Evolutionary conservation across 1,139 yeast genomes (phyloP), one percentile per base, ranked within the genome.

Genomic region (Pichia sp.): DNA sequence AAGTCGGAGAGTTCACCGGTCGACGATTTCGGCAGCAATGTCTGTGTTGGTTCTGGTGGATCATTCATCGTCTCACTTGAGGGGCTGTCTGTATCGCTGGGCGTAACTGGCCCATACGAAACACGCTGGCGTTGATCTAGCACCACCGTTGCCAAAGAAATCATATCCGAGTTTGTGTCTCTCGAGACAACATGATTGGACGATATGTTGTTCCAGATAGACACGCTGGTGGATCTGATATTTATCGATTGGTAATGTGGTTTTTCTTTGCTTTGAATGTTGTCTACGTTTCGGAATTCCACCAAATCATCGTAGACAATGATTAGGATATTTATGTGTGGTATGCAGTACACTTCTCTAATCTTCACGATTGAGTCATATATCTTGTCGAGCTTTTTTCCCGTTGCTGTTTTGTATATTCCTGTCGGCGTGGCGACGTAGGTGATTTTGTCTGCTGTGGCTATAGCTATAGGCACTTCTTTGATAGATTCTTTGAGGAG

Each of bases 61-160:
- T 42, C 13, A 15, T 5, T 47, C 38, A 15, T 49, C 8, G 40
- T 11, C 4, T 2, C 2, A 15, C 16, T 36, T 4, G 40, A 36
- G n/a, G 10, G 40, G 4, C 4, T 36, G 8, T 38, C 41, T 13
- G 15, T 38, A 16, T n/a, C 23, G 32, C 16, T 54, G 5, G 50
- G 48, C 32, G 45, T 50, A 13, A 4, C 19, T 40, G 34, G 31
- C 5, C 4, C 15, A 38, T 7, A n/a, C 8, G 19, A n/a, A 38
- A n/a, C 5, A 13, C 16, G 16, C 16, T 11, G 41, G 5, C 19
- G 45, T 11, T 42, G 29, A 5, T 59, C 59, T 32, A 60, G 44
- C 16, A 63, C 58, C 16, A 63, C 62, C 1, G 69, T 66, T 10
- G 70, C 70, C 43, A 67, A 50, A 1, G 71, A 67, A 23, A 67